Base-by-base conservation (phyloP, 768 basidiomycete genomes). In the Erythrobasidium yunnanense region DNA sequence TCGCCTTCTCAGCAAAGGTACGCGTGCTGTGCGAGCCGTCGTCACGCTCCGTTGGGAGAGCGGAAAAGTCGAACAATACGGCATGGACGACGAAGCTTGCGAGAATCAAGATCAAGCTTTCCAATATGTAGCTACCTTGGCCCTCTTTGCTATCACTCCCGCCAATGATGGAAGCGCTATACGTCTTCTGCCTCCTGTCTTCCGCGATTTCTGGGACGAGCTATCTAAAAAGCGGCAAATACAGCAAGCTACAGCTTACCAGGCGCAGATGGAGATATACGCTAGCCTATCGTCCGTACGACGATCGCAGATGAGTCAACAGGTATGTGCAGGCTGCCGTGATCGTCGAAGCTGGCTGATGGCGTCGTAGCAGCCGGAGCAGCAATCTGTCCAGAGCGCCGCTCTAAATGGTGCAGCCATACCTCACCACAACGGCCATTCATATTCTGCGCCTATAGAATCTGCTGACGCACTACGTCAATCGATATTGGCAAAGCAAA, bases 201-300 rank as follows among this genome's bases (percentile, higher is more conserved):
- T 86, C 76, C 82, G 90, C 68, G 87, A 90, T 75, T 78, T 99
- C 18, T 99, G 93, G 93, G 86, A 88, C 60, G 88, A 92, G 74
- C 77, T 96, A 17, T 90, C 91, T 71, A 74, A 70, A 2, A 77
- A 78, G 27, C 80, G 87, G 70, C 87, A 85, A 71, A 67, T 72
- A 4, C 78, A 78, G 32, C 84, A 86, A 62, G 84, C 89, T 67
- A 74, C 73, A 20, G 80, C 78, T 20, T 91, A 92, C 73, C 79
- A 87, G 30, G 76, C 75, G 6, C 76, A 84, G 11, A 92, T 95
- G 90, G 80, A 79, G 4, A 84, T 81, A 63, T 75, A 93, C 54
- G 80, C 81, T 66, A 76, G 74, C 17, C 82, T 93, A 20, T 73
- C 87, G n/a, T 81, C 83, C 18, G 65, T 65, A 4, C 29, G 72